Base-by-base conservation (phyloP, 768 basidiomycete genomes). In the Peribolospora baueri region DNA sequence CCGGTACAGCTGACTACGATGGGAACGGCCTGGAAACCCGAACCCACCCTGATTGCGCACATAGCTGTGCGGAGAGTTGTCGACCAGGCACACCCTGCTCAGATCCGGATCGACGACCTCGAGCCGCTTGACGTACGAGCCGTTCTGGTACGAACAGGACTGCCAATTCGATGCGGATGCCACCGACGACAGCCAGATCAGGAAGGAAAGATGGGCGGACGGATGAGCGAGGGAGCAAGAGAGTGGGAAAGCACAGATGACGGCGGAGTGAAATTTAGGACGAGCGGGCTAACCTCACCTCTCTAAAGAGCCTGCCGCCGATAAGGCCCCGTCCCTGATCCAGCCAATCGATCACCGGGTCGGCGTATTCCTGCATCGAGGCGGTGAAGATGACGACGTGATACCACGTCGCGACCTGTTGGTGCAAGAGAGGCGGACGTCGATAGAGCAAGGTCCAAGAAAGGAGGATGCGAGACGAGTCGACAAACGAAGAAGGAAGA, bases 271-370 rank as follows among this genome's bases (percentile, higher is more conserved):
- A 39, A 50, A 39, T 4, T n/a, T 40, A 48, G 7, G 52, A 51
- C 7, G 59, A 51, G 14, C 46, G 47, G 37, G 43, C n/a, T 8
- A 42, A 42, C 58, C 62, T n/a, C n/a, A 75, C 83, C 72, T 93
- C 87, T 58, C 93, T 78, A 69, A 97, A 98, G 59, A 93, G 73
- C 42, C 88, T 78, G 58, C 83, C 81, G 2, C 74, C 77, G 42
- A 98, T 76, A 56, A 97, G 84, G 13, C 88, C 90, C 48, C 86
- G 76, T 3, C 88, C 86, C 9, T 60, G 59, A 65, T 98, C 93
- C 54, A 98, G 71, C 93, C 93, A 98, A 69, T 98, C 93, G 61
- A 98, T 98, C 39, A 98, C 90, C 0, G 93, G 93, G 71, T 98
- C 93, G 58, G 93, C 93, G 67, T 98, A 98, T 69, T 98, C 93